Evolutionary conservation across 208 protist genomes (phyloP).

Genomic region (Acanthamoeba healyi): DNA sequence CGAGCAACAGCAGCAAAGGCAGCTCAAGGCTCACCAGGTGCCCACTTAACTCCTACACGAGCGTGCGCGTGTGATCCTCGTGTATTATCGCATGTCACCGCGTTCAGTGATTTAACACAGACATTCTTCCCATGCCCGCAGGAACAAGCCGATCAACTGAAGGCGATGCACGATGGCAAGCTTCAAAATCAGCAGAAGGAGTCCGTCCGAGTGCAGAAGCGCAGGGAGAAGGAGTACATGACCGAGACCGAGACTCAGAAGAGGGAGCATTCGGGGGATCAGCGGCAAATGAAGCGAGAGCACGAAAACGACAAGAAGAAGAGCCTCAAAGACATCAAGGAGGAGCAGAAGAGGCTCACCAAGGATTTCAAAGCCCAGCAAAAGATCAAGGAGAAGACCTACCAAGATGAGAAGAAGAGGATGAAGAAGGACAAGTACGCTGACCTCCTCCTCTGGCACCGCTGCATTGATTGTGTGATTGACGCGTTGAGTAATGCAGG

Average conservation of each 20-base stretch:
- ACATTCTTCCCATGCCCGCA: background rate
- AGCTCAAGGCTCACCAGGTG: constrained; percentile 55
- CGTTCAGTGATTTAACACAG: background rate
- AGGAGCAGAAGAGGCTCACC: constrained; percentile 68
- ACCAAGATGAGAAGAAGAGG: constrained; percentile 24
- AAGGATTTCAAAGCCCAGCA: constrained; percentile 61
- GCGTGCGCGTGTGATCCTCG: background rate
- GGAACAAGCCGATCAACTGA: background rate
- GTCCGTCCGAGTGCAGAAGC: background rate
- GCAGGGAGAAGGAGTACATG: background rate
- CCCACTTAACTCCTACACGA: background rate
- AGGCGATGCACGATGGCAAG: constrained; percentile 24
- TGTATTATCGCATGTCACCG: background rate
- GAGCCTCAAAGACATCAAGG: constrained; percentile 53
- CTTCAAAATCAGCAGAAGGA: background rate
- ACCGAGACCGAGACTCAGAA: constrained; percentile 27
- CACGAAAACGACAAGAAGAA: constrained; percentile 65
- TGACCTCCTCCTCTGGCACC: background rate
- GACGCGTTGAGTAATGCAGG: constrained; percentile 16
- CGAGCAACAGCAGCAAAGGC: constrained; percentile 64
- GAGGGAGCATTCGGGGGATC: constrained; percentile 33
- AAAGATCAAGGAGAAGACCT: constrained; percentile 57
- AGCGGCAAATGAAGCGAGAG: constrained; percentile 44
- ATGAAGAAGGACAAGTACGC: constrained; percentile 66
- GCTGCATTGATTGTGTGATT: too few relatives aligned